Evolutionary conservation across 2,329 filamentous ascomycete genomes (phyloP), one percentile per base, ranked within the genome.

Genomic region (Arthrinium puccinioides): DNA sequence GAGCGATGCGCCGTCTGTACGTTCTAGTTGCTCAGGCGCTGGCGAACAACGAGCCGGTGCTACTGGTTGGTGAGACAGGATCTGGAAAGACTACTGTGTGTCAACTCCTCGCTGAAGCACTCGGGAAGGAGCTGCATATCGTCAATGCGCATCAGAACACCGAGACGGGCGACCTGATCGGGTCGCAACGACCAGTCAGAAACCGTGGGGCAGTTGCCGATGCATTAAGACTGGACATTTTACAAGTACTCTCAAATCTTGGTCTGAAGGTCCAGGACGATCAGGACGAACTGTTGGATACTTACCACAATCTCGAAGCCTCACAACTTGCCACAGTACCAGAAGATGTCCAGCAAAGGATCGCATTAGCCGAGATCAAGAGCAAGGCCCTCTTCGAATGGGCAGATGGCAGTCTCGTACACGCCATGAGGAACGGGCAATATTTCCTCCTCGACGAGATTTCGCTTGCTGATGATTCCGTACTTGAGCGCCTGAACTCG

Each of bases 71-170:
- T 44, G 94, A 98, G 57, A 99, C 92, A 14, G 92, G 92, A 6
- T 97, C 90, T 53, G 92, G 94, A 43, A 99, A 99, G 65, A 99
- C 92, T 0, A 96, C 90, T 3, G 85, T 98, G 6, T 94, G 87
- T 48, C 92, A 99, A 57, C 74, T 95, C 55, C 73, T 97, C 37
- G 88, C 92, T 4, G 84, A 94, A 52, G 83, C 86, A 4, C 73
- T 87, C 44, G 68, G 71, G 13, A 87, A 83, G 51, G 69, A 85
- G 44, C 67, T 99, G 26, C 81, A 89, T 48, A 92, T 90, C 49
- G 83, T 98, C 53, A 99, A 98, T 55, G 92, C 94, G 3, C 94
- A 99, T 60, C 90, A 97, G 49, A 99, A 98, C 47, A 89, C 92
- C 0, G 94, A 99, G 59, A 97, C 94, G 0, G 90, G 92, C 13